Evolutionary conservation across 2,329 filamentous ascomycete species (phyloP).

Genomic region (Moelleriella libera): DNA sequence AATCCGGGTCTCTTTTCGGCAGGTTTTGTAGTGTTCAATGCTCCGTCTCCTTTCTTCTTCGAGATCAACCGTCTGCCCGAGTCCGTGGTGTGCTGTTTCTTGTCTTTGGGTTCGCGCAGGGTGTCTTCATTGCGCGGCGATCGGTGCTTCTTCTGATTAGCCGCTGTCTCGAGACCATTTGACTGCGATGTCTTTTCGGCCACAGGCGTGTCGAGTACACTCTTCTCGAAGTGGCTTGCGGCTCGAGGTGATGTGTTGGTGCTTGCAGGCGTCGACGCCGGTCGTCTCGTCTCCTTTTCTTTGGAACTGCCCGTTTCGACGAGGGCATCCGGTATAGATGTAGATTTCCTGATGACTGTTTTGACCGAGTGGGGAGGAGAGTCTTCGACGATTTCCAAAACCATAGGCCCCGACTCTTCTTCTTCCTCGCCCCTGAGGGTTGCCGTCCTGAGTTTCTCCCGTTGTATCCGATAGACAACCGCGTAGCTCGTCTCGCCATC

Average conservation of each 20-base stretch:
- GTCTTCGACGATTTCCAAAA: conserved; percentile 14
- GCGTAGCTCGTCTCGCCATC: conserved; percentile 27
- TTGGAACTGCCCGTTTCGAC: background rate
- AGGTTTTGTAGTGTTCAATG: conserved; percentile 6
- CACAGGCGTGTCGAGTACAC: background rate
- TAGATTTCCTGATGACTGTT: background rate
- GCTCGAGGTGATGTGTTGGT: conserved; percentile 2
- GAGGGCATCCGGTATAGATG: background rate
- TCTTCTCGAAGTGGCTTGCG: conserved; percentile 4
- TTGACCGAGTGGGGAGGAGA: conserved; percentile 1
- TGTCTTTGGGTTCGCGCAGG: conserved; percentile 5
- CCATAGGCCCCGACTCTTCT: conserved; percentile 8
- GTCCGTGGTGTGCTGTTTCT: conserved; percentile 1
- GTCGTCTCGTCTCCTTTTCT: background rate
- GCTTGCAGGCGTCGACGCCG: conserved; percentile 1
- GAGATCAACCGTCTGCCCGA: conserved; percentile 6
- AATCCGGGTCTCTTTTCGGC: conserved; percentile 11
- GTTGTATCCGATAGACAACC: conserved; percentile 45
- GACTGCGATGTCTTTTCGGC: background rate
- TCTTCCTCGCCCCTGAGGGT: conserved; percentile 21
- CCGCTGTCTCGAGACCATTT: background rate
- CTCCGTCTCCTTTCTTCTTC: conserved; percentile 15
- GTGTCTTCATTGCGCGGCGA: conserved; percentile 15
- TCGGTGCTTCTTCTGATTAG: conserved; percentile 33
- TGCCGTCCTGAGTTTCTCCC: conserved; percentile 31